phyloP scores from a whole-genome alignment of 768 basidiomycete species.

The Leccinum incarnatum region DNA sequence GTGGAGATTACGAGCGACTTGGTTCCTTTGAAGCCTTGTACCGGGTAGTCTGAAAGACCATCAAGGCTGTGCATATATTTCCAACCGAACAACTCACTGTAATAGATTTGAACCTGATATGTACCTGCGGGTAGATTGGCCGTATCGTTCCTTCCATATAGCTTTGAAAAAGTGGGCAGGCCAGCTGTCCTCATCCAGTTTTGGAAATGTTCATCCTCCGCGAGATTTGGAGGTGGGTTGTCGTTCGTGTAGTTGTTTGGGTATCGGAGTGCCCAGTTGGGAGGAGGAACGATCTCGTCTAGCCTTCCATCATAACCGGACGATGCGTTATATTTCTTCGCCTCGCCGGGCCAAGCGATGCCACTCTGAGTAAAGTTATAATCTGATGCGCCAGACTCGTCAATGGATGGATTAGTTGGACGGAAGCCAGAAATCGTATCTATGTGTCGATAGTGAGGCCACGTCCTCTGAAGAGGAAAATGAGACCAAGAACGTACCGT shows the following conservation, averaged over 20 bases:
- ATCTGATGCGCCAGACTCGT: constrained; percentile 40
- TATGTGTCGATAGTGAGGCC: constrained; percentile 29
- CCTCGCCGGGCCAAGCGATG: constrained; percentile 96
- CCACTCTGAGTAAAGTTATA: constrained; percentile 76
- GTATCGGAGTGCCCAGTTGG: constrained; percentile 80
- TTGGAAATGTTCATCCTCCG: constrained; percentile 88
- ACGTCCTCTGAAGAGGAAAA: background rate
- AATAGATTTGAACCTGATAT: constrained; percentile 72
- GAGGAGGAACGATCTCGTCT: constrained; percentile 82
- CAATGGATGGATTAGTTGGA: constrained; percentile 39
- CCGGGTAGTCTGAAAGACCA: constrained; percentile 79
- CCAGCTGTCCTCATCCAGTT: constrained; percentile 99
- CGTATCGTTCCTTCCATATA: constrained; percentile 89
- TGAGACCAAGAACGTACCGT: constrained; percentile 52
- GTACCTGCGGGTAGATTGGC: constrained; percentile 65
- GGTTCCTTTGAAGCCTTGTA: constrained; percentile 85
- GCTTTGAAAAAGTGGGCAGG: constrained; percentile 92
- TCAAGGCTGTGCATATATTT: constrained; percentile 1
- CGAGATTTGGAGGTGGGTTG: constrained; percentile 70
- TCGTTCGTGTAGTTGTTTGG: constrained; percentile 68
- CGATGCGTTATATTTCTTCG: constrained; percentile 77
- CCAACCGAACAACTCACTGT: constrained; percentile 52
- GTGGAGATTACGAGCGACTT: constrained; percentile 97
- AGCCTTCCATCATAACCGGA: constrained; percentile 52
- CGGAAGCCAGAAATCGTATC: constrained; percentile 76